These are phyloP conservation scores for Macroventuria anomochaeta DNA, from an alignment of 2,329 filamentous ascomycete genomes.

Conservation along the genomic window DNA sequence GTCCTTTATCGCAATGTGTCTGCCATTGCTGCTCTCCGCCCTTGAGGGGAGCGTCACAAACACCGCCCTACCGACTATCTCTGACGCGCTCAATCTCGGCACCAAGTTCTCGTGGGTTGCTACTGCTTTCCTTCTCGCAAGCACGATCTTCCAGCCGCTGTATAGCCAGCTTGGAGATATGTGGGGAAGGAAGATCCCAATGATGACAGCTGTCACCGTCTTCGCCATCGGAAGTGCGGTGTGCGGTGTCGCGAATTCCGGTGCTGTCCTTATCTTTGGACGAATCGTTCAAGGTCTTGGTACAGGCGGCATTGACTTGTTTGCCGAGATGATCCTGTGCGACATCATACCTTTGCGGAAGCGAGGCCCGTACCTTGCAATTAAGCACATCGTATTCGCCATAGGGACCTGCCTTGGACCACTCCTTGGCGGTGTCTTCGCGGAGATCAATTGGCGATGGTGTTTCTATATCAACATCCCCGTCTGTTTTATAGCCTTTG, in stretches of 20 bases:
- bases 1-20: slow-evolving; percentile 39
- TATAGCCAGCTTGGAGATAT: slow-evolving; percentile 60
- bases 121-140: slow-evolving; percentile 37
- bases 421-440: slow-evolving; percentile 42
- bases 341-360: slow-evolving; percentile 59
- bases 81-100: slow-evolving; percentile 30
- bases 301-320: slow-evolving; percentile 54
- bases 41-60: slow-evolving; percentile 51
- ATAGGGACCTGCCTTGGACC: slow-evolving; percentile 39
- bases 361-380: slow-evolving; percentile 51
- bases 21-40: slow-evolving; percentile 42
- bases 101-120: slow-evolving; percentile 37
- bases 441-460: slow-evolving; percentile 53
- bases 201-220: slow-evolving; percentile 50
- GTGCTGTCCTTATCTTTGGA: slow-evolving; percentile 60
- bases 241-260: slow-evolving; percentile 55
- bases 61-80: slow-evolving; percentile 53
- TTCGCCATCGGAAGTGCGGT: slow-evolving; percentile 63
- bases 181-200: slow-evolving; percentile 57
- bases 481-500: slow-evolving; percentile 35
- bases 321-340: slow-evolving; percentile 58
- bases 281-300: slow-evolving; percentile 63
- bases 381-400: slow-evolving; percentile 37
- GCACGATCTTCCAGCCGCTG: slow-evolving; percentile 57
- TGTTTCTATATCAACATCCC: slow-evolving; percentile 53